Evolutionary conservation across 164 flowering plant genomes (phyloP).

Genomic region (Nymphaea colorata): DNA sequence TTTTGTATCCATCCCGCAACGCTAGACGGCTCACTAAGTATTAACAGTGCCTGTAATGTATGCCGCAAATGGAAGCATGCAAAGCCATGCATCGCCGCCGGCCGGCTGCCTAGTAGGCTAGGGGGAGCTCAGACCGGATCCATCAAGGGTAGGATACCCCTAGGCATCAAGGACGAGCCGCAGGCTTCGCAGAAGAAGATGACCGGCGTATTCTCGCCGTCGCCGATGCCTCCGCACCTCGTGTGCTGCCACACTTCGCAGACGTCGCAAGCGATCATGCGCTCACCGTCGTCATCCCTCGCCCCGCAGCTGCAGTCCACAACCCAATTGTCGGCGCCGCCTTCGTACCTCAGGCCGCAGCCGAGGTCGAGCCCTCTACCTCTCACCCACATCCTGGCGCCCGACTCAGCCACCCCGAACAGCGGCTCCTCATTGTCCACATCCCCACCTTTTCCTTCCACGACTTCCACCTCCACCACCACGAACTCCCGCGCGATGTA

Average conservation of each 20-base stretch:
- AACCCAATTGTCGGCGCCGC: conserved; percentile 18
- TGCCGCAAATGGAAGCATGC: too few relatives aligned
- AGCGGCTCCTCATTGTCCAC: conserved; percentile 37
- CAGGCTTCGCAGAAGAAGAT: conserved; percentile 33
- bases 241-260: conserved; percentile 70
- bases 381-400: conserved; percentile 32
- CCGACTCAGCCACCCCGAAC: conserved; percentile 49
- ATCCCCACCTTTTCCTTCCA: conserved; percentile 4
- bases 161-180: conserved; percentile 1
- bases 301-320: conserved; percentile 21
- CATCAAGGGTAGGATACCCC: neutral
- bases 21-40: too few relatives aligned
- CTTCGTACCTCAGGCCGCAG: conserved; percentile 31
- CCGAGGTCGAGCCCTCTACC: conserved; percentile 39
- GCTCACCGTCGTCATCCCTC: conserved; percentile 27
- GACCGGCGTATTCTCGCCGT: conserved; percentile 20
- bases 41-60: too few relatives aligned
- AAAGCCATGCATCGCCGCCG: too few relatives aligned
- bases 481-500: conserved; percentile 30
- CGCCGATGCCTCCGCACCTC: conserved; percentile 32
- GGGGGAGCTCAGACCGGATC: too few relatives aligned
- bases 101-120: too few relatives aligned
- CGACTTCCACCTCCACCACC: conserved; percentile 37
- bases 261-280: conserved; percentile 50
- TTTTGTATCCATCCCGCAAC: too few relatives aligned